Base-by-base conservation (phyloP, 163 green algal genomes). In the Trebouxiophyceae sp. region DNA sequence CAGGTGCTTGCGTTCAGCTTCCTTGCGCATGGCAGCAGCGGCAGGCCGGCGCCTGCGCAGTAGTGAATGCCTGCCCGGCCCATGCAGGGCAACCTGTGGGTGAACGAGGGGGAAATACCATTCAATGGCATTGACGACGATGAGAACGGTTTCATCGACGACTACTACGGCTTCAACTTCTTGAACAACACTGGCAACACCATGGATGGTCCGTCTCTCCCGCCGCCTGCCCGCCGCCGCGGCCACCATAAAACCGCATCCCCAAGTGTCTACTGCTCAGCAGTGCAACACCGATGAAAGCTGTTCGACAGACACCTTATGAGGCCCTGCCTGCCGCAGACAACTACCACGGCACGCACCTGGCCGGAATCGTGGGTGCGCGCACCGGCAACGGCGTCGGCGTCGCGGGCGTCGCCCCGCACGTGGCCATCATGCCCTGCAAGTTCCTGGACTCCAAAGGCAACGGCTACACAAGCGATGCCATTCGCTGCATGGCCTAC, bases 1-100 rank as follows among this genome's bases (percentile, higher is more conserved):
- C 55, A 47, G n/a, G n/a, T n/a, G n/a, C n/a, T 20, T 20, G 45
- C 20, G 16, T n/a, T 20, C 16, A 54, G 16, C 16, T n/a, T n/a
- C n/a, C n/a, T n/a, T n/a, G n/a, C 20, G 45, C 16, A 54, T 54
- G 45, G 45, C 45, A 54, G 45, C 20, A 16, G 16, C 20, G 20
- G 20, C 45, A 54, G 45, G 16, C 45, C 20, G 16, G 45, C 16
- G 45, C 16, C 45, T 54, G 45, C 20, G 16, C 16, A 54, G 16
- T 20, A 20, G 45, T 20, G 20, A 34, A 65, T 65, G 7, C 34
- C 33, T n/a, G n/a, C n/a, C n/a, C n/a, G n/a, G n/a, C n/a, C n/a
- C n/a, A n/a, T n/a, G n/a, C n/a, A n/a, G 26, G 39, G 8, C 31
- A 86, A 84, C 60, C 65, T 88, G 1, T 87, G 76, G 75, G 77